Conservation (phyloP, 106 monocot species). For the Cymbidium sinense region DNA sequence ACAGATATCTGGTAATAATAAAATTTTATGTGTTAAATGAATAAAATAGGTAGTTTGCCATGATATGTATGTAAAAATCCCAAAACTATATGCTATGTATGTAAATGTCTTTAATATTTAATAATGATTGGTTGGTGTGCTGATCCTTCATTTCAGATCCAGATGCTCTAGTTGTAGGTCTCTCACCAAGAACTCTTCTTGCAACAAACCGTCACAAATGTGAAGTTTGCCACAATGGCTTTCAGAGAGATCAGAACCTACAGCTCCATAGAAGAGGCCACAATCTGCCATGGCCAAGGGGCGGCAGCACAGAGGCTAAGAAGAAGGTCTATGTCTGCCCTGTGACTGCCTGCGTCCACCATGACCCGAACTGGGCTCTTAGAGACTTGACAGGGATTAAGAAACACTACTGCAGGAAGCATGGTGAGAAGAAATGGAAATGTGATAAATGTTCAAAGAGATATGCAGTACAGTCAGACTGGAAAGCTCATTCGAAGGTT, state of each 20-base stretch:
- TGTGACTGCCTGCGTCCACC: slow-evolving; percentile 20
- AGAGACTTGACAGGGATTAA: slow-evolving; percentile 83
- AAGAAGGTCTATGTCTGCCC: slow-evolving; percentile 4
- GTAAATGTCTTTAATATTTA: too few relatives aligned
- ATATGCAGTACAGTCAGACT: slow-evolving; percentile 77
- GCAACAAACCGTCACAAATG: background rate
- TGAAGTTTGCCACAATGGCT: background rate
- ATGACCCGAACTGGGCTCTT: slow-evolving; percentile 45
- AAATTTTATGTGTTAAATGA: too few relatives aligned
- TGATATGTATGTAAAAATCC: too few relatives aligned
- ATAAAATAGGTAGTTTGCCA: too few relatives aligned
- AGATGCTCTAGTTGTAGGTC: background rate
- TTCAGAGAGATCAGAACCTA: slow-evolving; percentile 3
- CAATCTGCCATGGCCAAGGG: background rate
- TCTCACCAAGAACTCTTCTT: background rate
- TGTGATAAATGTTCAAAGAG: slow-evolving; percentile 80
- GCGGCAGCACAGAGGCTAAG: background rate
- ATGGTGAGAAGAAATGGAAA: slow-evolving; percentile 90
- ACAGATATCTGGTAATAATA: too few relatives aligned
- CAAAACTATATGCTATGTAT: too few relatives aligned
- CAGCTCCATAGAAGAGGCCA: slow-evolving; percentile 1
- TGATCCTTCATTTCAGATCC: background rate
- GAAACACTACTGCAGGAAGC: slow-evolving; percentile 80
- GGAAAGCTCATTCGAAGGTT: slow-evolving; percentile 78
- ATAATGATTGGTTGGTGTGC: too few relatives aligned